Evolutionary conservation across 352 stramenopile species (phyloP).

Genomic region (Phytopythium cucurbitacearum): DNA sequence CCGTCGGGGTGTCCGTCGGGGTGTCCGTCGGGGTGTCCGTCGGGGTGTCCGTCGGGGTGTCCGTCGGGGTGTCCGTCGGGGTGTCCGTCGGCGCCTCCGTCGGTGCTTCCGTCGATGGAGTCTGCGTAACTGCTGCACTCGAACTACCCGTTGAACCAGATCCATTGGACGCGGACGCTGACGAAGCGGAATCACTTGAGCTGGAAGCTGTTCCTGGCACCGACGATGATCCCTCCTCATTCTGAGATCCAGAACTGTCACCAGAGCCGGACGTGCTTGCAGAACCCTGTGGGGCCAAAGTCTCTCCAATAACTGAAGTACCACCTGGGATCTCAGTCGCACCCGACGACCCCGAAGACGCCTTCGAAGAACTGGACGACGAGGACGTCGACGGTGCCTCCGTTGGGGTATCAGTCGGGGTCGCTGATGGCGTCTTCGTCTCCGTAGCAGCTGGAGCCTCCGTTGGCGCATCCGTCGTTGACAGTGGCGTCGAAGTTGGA

Average conservation of each 20-base stretch:
- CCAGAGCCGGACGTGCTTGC: no score
- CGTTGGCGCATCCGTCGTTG: not conserved
- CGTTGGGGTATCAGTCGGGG: not conserved
- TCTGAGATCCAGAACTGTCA: no score
- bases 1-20: conserved; percentile 7
- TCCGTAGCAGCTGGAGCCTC: not conserved
- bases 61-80: not conserved
- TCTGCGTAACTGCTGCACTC: no score
- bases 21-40: conserved; percentile 1
- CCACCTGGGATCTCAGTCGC: no score
- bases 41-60: conserved; percentile 4
- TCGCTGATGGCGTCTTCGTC: not conserved
- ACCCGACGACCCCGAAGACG: not conserved
- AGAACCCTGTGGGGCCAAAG: no score
- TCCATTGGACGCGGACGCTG: no score
- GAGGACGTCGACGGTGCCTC: not conserved
- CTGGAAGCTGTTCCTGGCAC: no score
- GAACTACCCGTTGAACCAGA: no score
- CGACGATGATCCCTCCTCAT: no score
- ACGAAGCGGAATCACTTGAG: no score
- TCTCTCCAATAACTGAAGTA: no score
- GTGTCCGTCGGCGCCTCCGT: conserved; percentile 5
- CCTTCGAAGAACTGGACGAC: no score
- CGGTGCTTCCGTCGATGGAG: not conserved
- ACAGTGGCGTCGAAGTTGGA: not conserved